Base-by-base conservation (phyloP, 192 early-diverging fungal genomes). In the Allomyces macrogynus region DNA sequence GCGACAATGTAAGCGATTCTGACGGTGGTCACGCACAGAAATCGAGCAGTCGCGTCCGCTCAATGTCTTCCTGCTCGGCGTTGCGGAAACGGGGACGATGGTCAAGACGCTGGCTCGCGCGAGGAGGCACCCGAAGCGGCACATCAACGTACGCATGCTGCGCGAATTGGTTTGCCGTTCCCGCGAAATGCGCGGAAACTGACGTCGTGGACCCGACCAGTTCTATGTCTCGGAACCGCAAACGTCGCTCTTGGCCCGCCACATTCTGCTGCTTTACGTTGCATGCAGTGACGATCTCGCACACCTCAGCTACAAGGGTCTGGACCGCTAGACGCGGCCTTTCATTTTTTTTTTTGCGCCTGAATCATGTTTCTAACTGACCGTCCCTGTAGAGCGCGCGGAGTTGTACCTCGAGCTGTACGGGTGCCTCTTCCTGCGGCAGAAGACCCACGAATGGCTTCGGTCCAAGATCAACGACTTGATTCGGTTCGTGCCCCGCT, bases 211-310 rank as follows among this genome's bases (percentile, higher is more conserved):
- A 67, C 44, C 23, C n/a, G n/a, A 27, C 23, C 63, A 84, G 78
- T 80, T 83, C 61, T 69, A 76, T 42, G 72, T 84, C 23, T 64
- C 82, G 23, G 82, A 84, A 66, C 44, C 75, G 3, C 78, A 83
- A 66, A 64, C 70, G 1, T 66, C 76, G 0, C 23, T 68, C n/a
- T 61, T 83, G 9, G 77, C 74, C 4, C 72, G 82, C 1, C 68
- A 68, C 60, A 70, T 83, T 43, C 40, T 83, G 4, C 65, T 83
- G 42, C 69, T 83, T 4, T 65, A 62, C 25, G 40, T 71, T 14
- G 61, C 81, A 25, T 68, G 81, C 54, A 68, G 73, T 43, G 54
- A 62, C 20, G 24, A 57, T 69, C 24, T 72, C 14, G 22, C 23
- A 10, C 24, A 65, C 23, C 24, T 57, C 43, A 32, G 74, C 16